Conservation (phyloP, 768 basidiomycete species). For the Phylloporus sp. region DNA sequence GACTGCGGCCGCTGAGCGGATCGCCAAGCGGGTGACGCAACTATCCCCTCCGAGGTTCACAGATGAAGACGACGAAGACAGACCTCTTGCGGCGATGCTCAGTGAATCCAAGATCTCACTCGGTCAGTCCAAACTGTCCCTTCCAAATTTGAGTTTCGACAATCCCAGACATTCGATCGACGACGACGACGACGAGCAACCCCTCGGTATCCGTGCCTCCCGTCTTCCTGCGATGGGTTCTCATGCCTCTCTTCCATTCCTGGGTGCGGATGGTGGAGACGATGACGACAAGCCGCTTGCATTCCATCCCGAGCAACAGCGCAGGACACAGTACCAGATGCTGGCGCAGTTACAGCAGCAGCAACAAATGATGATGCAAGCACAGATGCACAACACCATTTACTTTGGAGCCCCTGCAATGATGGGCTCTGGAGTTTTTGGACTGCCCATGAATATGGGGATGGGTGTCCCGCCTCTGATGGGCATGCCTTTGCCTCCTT, state of each 20-base stretch:
- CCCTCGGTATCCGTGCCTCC: conserved; percentile 66
- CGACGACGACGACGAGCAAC: conserved; percentile 66
- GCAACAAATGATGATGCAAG: conserved; percentile 69
- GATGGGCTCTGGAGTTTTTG: conserved; percentile 68
- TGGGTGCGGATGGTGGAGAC: conserved; percentile 39
- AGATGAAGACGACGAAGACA: conserved; percentile 50
- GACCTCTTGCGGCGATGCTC: conserved; percentile 61
- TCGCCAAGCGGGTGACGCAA: conserved; percentile 41
- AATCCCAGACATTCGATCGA: conserved; percentile 35
- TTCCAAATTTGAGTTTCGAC: conserved; percentile 42
- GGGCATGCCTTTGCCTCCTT: conserved; percentile 37
- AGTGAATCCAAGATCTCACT: conserved; percentile 41
- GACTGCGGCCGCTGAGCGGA: conserved; percentile 55
- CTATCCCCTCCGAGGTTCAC: conserved; percentile 14
- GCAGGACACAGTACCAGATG: conserved; percentile 53
- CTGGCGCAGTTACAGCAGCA: conserved; percentile 46
- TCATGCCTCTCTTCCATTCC: conserved; percentile 23
- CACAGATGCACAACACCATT: conserved; percentile 71
- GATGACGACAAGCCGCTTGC: conserved; percentile 71
- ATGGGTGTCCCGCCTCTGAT: conserved; percentile 46
- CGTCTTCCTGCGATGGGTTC: conserved; percentile 30
- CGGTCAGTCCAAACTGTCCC: conserved; percentile 39
- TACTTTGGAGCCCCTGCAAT: conserved; percentile 64
- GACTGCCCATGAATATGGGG: conserved; percentile 45
- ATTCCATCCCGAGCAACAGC: conserved; percentile 75